A percentile compares a stretch with the other conserved stretches of the same genome.
These are phyloP conservation scores for Pistacia atlantica DNA, from an alignment of 345 rosid species.

Conservation along the genomic window DNA sequence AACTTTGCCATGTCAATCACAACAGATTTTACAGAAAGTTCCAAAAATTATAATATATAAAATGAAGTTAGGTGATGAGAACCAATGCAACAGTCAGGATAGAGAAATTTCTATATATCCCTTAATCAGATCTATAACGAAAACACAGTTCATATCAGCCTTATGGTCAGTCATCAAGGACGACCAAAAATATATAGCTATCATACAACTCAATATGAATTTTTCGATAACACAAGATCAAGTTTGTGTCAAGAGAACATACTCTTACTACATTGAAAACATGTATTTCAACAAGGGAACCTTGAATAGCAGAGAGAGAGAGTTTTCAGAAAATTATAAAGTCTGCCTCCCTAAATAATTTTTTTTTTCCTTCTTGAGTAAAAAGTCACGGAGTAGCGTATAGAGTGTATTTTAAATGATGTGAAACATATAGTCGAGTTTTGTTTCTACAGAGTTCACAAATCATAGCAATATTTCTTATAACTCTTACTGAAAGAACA, in stretches of 20 bases:
- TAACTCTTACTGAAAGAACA: background rate
- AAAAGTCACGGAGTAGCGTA: background rate
- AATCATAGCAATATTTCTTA: background rate
- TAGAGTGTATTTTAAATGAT: background rate
- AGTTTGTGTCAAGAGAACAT: background rate
- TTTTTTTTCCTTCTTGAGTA: background rate
- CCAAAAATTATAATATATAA: background rate
- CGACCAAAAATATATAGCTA: background rate
- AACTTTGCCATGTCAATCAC: background rate
- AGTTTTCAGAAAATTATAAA: background rate
- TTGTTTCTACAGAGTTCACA: background rate
- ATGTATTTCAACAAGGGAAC: background rate
- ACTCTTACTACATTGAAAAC: background rate
- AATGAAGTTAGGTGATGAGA: background rate
- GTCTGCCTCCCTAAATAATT: background rate
- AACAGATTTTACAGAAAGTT: background rate
- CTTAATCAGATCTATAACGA: background rate
- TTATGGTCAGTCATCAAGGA: background rate
- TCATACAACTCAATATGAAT: background rate
- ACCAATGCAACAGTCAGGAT: background rate
- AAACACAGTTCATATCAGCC: background rate
- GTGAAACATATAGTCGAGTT: background rate
- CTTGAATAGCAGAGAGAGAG: background rate
- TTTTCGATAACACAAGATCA: background rate
- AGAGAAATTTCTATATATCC: background rate